Percentiles rank a stretch among this genome's conserved stretches.
phyloP scores from a whole-genome alignment of 257 asterid species.

The Cordia subcordata region DNA sequence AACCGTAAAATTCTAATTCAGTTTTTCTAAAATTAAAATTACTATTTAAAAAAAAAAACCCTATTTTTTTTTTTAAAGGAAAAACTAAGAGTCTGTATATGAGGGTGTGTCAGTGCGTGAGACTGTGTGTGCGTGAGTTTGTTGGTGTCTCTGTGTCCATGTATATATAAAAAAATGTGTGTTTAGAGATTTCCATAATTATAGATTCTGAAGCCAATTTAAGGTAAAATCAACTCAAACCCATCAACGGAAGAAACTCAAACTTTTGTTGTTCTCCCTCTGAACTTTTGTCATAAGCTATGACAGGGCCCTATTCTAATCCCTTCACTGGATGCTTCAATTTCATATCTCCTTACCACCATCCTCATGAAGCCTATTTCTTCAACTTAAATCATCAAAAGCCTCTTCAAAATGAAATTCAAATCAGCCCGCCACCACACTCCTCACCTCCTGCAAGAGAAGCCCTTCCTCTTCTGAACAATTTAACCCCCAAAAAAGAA shows the following conservation, averaged over 20 bases:
- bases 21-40: not conserved
- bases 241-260: not conserved
- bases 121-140: not conserved
- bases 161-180: not conserved
- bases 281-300: slow-evolving; percentile 23
- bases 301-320: slow-evolving; percentile 58
- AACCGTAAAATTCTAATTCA: not conserved
- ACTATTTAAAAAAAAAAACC: not conserved
- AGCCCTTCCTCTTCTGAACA: slow-evolving; percentile 80
- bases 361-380: not conserved
- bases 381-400: not conserved
- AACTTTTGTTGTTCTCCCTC: not conserved
- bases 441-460: slow-evolving; percentile 31
- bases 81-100: too few relatives aligned
- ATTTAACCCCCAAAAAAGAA: slow-evolving; percentile 24
- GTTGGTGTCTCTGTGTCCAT: slow-evolving; percentile 5
- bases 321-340: slow-evolving; percentile 48
- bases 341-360: slow-evolving; percentile 31
- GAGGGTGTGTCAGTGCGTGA: not conserved
- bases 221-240: slow-evolving; percentile 5
- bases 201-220: slow-evolving; percentile 6
- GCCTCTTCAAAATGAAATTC: slow-evolving; percentile 9
- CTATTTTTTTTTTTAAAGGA: not conserved
- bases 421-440: slow-evolving; percentile 3
- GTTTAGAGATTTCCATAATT: not conserved